Evolutionary conservation across 805 yeast genomes (phyloP).

Genomic region (Myxozyma neotropica): DNA sequence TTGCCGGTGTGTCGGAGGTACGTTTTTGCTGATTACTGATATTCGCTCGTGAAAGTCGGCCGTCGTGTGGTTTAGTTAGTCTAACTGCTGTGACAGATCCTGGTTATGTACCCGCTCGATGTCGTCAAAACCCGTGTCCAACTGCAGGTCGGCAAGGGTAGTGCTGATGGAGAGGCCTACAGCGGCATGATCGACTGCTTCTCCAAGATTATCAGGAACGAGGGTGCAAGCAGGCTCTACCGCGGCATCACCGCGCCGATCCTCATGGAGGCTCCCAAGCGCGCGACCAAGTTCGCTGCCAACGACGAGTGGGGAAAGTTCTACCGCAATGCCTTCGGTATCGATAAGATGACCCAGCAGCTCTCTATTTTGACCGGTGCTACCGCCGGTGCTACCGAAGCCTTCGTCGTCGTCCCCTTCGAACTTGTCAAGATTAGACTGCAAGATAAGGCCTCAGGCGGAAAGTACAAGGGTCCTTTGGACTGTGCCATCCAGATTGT

Average conservation of each 20-base stretch:
- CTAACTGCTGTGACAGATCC: slow-evolving; percentile 45
- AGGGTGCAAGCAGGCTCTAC: slow-evolving; percentile 82
- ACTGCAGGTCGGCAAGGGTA: slow-evolving; percentile 62
- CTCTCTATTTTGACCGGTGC: slow-evolving; percentile 93
- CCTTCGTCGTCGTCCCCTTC: slow-evolving; percentile 96
- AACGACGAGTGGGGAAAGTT: slow-evolving; percentile 94
- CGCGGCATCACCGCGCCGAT: slow-evolving; percentile 96
- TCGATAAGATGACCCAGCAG: slow-evolving; percentile 71
- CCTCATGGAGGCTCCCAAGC: slow-evolving; percentile 97
- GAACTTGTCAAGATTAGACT: slow-evolving; percentile 93
- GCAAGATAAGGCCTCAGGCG: slow-evolving; percentile 75
- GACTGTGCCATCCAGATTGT: slow-evolving; percentile 79
- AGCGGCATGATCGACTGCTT: slow-evolving; percentile 83
- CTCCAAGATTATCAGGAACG: slow-evolving; percentile 77
- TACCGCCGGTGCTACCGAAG: slow-evolving; percentile 96
- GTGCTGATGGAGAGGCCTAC: slow-evolving; percentile 60
- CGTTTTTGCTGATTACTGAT: slow-evolving; percentile 22
- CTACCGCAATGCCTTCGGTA: slow-evolving; percentile 71
- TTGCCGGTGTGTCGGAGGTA: slow-evolving; percentile 93
- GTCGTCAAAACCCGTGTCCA: slow-evolving; percentile 91
- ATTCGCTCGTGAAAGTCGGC: not conserved
- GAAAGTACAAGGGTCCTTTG: slow-evolving; percentile 74
- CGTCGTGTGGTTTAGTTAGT: not conserved
- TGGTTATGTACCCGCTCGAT: slow-evolving; percentile 89
- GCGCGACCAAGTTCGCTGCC: slow-evolving; percentile 98